A percentile compares a stretch with the other conserved stretches of the same genome.
phyloP scores from a whole-genome alignment of 495 filamentous ascomycete species.

The Darksidea phi region DNA sequence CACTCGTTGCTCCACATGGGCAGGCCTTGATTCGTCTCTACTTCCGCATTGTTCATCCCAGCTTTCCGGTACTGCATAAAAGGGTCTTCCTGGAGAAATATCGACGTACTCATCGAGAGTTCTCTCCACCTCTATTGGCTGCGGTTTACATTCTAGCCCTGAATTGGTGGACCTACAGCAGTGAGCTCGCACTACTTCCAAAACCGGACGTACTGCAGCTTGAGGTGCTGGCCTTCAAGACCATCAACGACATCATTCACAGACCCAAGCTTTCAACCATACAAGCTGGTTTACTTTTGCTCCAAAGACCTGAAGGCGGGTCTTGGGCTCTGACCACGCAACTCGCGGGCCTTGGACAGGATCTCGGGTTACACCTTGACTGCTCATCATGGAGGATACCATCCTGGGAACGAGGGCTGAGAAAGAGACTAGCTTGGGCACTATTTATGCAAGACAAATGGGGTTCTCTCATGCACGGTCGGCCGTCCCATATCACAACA shows the following conservation, averaged over 20 bases:
- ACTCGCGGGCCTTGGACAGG: constrained; percentile 70
- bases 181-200: constrained; percentile 60
- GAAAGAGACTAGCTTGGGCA: constrained; percentile 79
- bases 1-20: constrained; percentile 74
- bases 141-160: constrained; percentile 84
- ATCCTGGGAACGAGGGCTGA: constrained; percentile 72
- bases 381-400: constrained; percentile 79
- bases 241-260: constrained; percentile 72
- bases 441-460: constrained; percentile 88
- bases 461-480: constrained; percentile 75
- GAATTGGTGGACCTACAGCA: constrained; percentile 79
- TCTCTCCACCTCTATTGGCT: constrained; percentile 78
- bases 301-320: constrained; percentile 77
- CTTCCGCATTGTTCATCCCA: constrained; percentile 80
- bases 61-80: constrained; percentile 82
- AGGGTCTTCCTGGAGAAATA: constrained; percentile 83
- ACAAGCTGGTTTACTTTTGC: constrained; percentile 80
- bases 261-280: constrained; percentile 85
- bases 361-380: constrained; percentile 77
- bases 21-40: constrained; percentile 76
- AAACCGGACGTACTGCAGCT: constrained; percentile 70
- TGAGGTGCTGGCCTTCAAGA: constrained; percentile 68
- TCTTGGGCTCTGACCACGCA: constrained; percentile 82
- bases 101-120: constrained; percentile 66
- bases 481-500: constrained; percentile 71